These are phyloP conservation scores for Fusarium graminum DNA, from an alignment of 2,329 filamentous ascomycete genomes.

Conservation along the genomic window DNA sequence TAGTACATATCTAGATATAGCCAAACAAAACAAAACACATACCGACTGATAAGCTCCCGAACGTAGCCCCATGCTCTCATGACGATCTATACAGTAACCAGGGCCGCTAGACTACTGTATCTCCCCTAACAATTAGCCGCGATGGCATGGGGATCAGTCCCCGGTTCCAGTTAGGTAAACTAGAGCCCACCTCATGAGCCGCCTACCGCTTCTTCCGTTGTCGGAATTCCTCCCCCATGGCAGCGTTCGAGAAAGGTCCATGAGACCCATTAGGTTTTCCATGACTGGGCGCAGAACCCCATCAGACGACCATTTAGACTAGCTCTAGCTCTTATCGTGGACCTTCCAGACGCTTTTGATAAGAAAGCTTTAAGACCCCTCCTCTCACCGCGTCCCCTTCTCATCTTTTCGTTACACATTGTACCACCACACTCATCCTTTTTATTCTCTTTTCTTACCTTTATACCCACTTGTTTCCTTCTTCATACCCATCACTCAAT, in stretches of 20 bases:
- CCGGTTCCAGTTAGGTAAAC: not conserved
- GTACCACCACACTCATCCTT: slow-evolving; percentile 7
- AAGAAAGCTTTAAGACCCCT: slow-evolving; percentile 31
- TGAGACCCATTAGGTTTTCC: slow-evolving; percentile 10
- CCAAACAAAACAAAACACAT: not conserved
- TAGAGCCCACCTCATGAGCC: slow-evolving; percentile 14
- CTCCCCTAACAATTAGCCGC: slow-evolving; percentile 35
- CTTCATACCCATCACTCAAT: slow-evolving; percentile 44
- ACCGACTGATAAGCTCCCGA: slow-evolving; percentile 40
- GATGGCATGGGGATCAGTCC: slow-evolving; percentile 27
- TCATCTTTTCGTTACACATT: slow-evolving; percentile 22
- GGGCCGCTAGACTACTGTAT: slow-evolving; percentile 24
- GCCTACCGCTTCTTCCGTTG: slow-evolving; percentile 36
- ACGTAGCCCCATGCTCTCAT: slow-evolving; percentile 8
- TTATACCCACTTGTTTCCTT: slow-evolving; percentile 16
- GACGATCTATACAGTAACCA: slow-evolving; percentile 26
- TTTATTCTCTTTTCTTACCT: slow-evolving; percentile 2
- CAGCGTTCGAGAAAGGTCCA: slow-evolving; percentile 9
- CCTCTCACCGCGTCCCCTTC: slow-evolving; percentile 10
- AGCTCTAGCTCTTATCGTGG: slow-evolving; percentile 29
- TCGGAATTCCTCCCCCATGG: slow-evolving; percentile 28
- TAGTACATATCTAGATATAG: not conserved
- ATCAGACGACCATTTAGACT: slow-evolving; percentile 28
- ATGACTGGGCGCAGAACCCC: slow-evolving; percentile 17
- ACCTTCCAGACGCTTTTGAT: slow-evolving; percentile 32